Conservation (phyloP, 441 rosid species). For the Aquilaria agallochum region DNA sequence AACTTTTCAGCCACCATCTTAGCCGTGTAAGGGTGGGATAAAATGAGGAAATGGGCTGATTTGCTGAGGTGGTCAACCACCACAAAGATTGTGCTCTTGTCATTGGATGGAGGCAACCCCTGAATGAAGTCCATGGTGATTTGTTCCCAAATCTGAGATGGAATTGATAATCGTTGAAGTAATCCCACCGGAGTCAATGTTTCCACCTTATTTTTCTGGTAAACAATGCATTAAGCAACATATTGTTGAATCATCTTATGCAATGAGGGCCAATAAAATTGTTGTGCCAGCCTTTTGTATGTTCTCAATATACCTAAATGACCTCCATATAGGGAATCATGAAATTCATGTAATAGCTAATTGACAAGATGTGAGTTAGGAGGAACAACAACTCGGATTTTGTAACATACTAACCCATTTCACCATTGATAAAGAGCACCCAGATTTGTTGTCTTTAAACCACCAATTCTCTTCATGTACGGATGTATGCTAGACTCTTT, state of each 20-base stretch:
- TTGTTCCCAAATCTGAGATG: constrained; percentile 1
- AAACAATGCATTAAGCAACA: background rate
- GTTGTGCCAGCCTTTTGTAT: constrained; percentile 7
- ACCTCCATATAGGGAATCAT: background rate
- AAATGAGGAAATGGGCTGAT: background rate
- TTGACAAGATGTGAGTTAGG: background rate
- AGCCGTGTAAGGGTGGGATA: background rate
- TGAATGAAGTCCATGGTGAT: constrained; percentile 3
- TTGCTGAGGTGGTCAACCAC: background rate
- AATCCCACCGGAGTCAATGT: background rate
- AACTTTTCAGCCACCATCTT: background rate
- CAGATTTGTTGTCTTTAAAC: background rate
- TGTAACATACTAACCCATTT: constrained; percentile 12
- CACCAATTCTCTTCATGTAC: background rate
- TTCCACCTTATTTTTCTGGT: background rate
- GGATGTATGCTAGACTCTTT: too few relatives aligned
- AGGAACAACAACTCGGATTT: constrained; percentile 11
- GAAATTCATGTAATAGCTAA: constrained; percentile 2
- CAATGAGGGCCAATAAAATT: constrained; percentile 3
- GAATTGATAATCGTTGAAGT: constrained; percentile 6
- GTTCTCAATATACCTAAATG: background rate
- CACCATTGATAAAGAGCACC: background rate
- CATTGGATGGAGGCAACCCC: background rate
- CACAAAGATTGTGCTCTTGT: background rate
- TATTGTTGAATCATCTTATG: background rate